Evolutionary conservation across 2,329 filamentous ascomycete species (phyloP).

Genomic region (Ophiostoma populinum): DNA sequence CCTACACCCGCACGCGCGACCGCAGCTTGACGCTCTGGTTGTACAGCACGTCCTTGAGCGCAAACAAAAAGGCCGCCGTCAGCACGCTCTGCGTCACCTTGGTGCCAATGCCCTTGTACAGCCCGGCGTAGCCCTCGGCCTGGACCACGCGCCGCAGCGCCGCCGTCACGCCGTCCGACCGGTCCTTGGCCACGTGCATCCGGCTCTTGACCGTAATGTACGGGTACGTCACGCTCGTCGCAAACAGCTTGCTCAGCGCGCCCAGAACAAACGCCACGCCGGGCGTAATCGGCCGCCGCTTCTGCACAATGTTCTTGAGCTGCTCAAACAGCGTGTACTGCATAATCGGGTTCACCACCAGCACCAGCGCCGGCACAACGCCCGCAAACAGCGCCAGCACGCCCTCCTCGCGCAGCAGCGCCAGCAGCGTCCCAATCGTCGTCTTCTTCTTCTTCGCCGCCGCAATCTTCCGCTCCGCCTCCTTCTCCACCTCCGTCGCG

Average conservation of each 20-base stretch:
- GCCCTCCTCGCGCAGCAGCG: slow-evolving; percentile 70
- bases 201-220: slow-evolving; percentile 98
- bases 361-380: slow-evolving; percentile 76
- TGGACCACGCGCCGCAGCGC: slow-evolving; percentile 63
- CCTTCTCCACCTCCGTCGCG: too few species aligned
- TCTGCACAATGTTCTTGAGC: slow-evolving; percentile 82
- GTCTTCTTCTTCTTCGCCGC: slow-evolving; percentile 36
- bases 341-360: slow-evolving; percentile 95
- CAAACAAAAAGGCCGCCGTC: slow-evolving; percentile 89
- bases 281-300: slow-evolving; percentile 44
- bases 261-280: slow-evolving; percentile 80
- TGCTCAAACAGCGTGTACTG: slow-evolving; percentile 99
- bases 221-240: slow-evolving; percentile 86
- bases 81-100: slow-evolving; percentile 96
- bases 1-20: slow-evolving; percentile 19
- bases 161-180: slow-evolving; percentile 45
- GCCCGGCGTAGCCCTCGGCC: slow-evolving; percentile 78
- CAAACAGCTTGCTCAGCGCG: slow-evolving; percentile 84
- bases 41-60: slow-evolving; percentile 94
- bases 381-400: slow-evolving; percentile 74
- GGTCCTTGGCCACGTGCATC: slow-evolving; percentile 72
- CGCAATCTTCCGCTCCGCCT: slow-evolving; percentile 13
- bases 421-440: slow-evolving; percentile 54
- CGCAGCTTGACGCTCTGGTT: slow-evolving; percentile 59
- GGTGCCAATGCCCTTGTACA: slow-evolving; percentile 94